Evolutionary conservation across 768 basidiomycete genomes (phyloP).

Genomic region (Podaxis mareebaensis): DNA sequence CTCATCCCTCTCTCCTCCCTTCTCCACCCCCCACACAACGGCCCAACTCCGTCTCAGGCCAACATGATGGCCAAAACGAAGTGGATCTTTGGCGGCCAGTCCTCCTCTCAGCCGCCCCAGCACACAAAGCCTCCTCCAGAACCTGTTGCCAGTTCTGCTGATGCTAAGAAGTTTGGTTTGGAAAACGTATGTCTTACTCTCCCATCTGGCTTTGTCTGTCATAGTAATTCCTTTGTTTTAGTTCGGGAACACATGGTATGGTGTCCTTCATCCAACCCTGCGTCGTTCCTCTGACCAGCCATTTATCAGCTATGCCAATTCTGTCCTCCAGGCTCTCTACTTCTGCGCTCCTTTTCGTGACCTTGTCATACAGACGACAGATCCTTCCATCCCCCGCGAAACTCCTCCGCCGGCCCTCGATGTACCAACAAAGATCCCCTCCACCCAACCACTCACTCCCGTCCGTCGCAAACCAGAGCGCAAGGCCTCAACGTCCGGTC

Average conservation of each 20-base stretch:
- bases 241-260: constrained; percentile 97
- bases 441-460: constrained; percentile 32
- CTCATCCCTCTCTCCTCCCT: constrained; percentile 14
- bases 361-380: constrained; percentile 73
- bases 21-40: not conserved
- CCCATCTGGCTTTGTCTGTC: constrained; percentile 5
- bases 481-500: constrained; percentile 35
- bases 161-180: constrained; percentile 90
- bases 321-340: constrained; percentile 96
- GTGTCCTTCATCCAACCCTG: not conserved
- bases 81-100: constrained; percentile 37
- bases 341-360: constrained; percentile 94
- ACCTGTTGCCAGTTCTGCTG: constrained; percentile 52
- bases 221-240: constrained; percentile 29
- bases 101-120: constrained; percentile 19
- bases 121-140: constrained; percentile 32
- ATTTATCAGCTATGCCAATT: constrained; percentile 86
- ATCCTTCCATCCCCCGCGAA: constrained; percentile 45
- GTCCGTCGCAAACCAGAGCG: constrained; percentile 61
- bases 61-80: constrained; percentile 38
- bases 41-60: constrained; percentile 8
- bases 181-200: constrained; percentile 79
- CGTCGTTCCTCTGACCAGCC: constrained; percentile 16
- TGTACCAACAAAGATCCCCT: constrained; percentile 27
- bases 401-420: constrained; percentile 22